Evolutionary conservation across 73 alveolate genomes (phyloP).

Genomic region (Symbiodinium pilosum): DNA sequence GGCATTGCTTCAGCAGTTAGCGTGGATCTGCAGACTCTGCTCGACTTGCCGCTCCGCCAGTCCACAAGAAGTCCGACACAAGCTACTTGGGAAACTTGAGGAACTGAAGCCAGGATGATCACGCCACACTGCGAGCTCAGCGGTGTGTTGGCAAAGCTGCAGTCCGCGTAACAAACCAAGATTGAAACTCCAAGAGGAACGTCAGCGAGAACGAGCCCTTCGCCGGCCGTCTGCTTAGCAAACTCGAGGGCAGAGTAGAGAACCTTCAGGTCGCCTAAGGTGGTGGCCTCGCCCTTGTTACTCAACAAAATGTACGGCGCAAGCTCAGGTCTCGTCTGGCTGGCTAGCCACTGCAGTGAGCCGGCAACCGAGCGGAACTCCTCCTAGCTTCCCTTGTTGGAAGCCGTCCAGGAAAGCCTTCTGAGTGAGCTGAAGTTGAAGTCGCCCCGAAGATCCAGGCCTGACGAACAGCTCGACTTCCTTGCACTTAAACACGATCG

Average conservation of each 20-base stretch:
- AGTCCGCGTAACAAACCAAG: neutral
- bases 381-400: neutral
- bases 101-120: neutral
- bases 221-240: neutral
- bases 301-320: neutral
- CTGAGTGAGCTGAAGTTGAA: no score
- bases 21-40: neutral
- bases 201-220: neutral
- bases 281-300: neutral
- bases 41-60: no score
- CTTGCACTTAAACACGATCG: constrained; percentile 4
- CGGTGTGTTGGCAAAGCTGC: neutral
- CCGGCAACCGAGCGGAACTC: neutral
- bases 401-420: no score
- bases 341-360: neutral
- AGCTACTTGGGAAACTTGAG: neutral
- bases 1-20: neutral
- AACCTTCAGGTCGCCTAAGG: neutral
- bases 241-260: neutral
- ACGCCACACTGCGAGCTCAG: neutral
- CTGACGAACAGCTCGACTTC: constrained; percentile 8
- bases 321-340: neutral
- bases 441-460: no score
- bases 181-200: neutral
- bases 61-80: neutral